A percentile compares a stretch with the other conserved stretches of the same genome.
Conservation (phyloP, 768 basidiomycete species). For the Termitomyces sp. region DNA sequence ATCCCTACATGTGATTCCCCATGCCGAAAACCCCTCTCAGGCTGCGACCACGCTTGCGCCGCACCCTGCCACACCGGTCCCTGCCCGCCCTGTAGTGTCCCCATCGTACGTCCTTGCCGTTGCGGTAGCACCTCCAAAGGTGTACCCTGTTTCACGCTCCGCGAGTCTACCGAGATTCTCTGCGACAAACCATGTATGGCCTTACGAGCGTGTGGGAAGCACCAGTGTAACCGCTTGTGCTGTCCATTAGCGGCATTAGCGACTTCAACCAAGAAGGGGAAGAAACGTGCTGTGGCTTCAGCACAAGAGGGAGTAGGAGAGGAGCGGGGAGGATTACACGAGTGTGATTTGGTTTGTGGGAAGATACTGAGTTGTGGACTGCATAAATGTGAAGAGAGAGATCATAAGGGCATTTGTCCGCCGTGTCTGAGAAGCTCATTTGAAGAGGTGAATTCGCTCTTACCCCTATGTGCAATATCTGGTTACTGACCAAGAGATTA, state of each 20-base stretch:
- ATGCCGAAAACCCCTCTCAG: conserved; percentile 58
- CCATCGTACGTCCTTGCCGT: conserved; percentile 73
- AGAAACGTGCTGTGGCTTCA: conserved; percentile 37
- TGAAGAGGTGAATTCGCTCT: conserved; percentile 62
- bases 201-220: conserved; percentile 77
- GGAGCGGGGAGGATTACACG: conserved; percentile 67
- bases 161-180: conserved; percentile 47
- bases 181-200: conserved; percentile 80
- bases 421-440: conserved; percentile 86
- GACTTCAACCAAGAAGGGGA: conserved; percentile 46
- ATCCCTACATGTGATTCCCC: conserved; percentile 73
- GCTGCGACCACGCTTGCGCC: conserved; percentile 74
- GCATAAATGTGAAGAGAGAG: conserved; percentile 71
- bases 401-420: conserved; percentile 80
- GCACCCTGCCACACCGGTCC: conserved; percentile 66
- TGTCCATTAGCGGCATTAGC: conserved; percentile 79
- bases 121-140: conserved; percentile 67
- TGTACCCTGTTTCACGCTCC: conserved; percentile 48
- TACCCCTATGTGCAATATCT: background rate
- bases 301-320: conserved; percentile 35
- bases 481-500: background rate
- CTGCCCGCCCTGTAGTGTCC: conserved; percentile 75
- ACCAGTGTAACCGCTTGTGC: conserved; percentile 80
- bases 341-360: conserved; percentile 78
- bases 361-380: conserved; percentile 70